Base-by-base conservation (phyloP, 768 basidiomycete species). In the Boletus barrowsii region DNA sequence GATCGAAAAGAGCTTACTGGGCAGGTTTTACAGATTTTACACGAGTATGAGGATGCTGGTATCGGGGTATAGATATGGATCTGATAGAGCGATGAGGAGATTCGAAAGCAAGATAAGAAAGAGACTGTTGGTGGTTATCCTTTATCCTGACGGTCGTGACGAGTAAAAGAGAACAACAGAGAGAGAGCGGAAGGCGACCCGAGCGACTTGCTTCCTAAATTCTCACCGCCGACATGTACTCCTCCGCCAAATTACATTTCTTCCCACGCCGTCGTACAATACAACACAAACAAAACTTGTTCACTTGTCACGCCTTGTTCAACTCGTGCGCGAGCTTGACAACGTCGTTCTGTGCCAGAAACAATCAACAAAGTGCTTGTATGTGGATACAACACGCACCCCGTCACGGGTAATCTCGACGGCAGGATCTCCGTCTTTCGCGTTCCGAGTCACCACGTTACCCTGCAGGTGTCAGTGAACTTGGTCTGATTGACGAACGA, bases 321-420 rank as follows among this genome's bases (percentile, higher is more conserved):
- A 82, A 55, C 64, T 81, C 78, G 53, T 79, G 77, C 0, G 78
- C 77, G 9, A 77, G 67, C 72, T 81, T 81, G 44, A 80, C 79
- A 3, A 79, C 77, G 56, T 80, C 72, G 52, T 79, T 81, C 77
- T 81, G 30, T 20, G 15, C 18, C 22, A 20, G 9, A 40, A 22
- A 32, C 14, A 20, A 10, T 42, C 18, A 43, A 44, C 26, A 44
- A 30, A n/a, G 5, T 5, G 4, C 6, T 9, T 14, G n/a, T 13
- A 37, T 8, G 54, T 20, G 35, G 18, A 44, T 18, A 39, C 4
- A 5, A 32, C 3, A 74, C 76, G 60, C 58, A 78, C 79, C 20
- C 78, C 77, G 30, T 72, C 61, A 32, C 77, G 69, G 29, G 71
- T 58, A 49, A 81, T 79, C 55, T 76, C 75, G 26, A 80, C 74